Evolutionary conservation across 768 basidiomycete species (phyloP).

Genomic region (Suillus subluteus): DNA sequence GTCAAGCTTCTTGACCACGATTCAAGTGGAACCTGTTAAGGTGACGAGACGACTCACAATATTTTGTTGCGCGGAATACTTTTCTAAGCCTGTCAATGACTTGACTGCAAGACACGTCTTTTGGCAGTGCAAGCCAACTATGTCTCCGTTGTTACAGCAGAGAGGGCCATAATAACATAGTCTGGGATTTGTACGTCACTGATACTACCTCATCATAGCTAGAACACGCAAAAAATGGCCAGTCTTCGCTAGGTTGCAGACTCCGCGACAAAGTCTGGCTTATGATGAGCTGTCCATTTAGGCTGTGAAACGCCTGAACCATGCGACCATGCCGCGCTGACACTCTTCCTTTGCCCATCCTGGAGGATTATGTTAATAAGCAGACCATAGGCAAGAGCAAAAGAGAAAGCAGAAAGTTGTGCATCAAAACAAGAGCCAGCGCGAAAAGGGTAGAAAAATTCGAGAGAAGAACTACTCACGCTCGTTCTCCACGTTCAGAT

Average conservation of each 20-base stretch:
- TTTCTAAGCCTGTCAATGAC: background rate
- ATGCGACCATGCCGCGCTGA: slow-evolving; percentile 44
- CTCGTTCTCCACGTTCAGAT: background rate
- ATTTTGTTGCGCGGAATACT: background rate
- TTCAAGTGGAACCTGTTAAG: background rate
- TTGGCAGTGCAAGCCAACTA: background rate
- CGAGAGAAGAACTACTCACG: background rate
- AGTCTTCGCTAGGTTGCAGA: background rate
- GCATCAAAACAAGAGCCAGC: background rate
- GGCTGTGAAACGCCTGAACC: slow-evolving; percentile 36
- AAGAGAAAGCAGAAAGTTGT: background rate
- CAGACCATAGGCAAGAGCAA: background rate
- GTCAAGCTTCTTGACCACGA: background rate
- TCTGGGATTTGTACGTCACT: background rate
- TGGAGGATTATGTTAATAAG: background rate
- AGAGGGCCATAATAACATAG: background rate
- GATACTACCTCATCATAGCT: background rate
- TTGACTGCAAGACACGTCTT: background rate
- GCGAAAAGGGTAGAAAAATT: background rate
- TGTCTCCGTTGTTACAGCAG: background rate
- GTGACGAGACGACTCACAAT: background rate
- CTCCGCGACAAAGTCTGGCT: background rate
- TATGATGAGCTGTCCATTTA: slow-evolving; percentile 16
- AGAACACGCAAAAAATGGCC: background rate
- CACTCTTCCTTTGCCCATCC: slow-evolving; percentile 55